phyloP scores from a whole-genome alignment of 1,284 basidiomycete species.

The Tremellales sp. region DNA sequence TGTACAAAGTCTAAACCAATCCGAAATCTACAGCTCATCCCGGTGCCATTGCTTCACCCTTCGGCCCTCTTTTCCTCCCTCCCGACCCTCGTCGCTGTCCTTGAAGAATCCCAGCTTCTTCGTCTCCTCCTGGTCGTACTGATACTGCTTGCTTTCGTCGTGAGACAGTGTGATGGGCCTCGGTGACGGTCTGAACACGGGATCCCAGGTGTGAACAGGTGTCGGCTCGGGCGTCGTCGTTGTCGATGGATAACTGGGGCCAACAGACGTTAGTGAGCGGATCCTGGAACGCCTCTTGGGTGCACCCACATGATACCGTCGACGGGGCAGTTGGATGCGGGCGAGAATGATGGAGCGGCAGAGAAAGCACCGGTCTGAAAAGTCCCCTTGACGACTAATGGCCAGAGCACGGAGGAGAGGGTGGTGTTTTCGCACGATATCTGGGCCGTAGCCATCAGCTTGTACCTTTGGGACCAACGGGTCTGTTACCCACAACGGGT shows the following conservation, averaged over 20 bases:
- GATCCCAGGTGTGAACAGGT: slow-evolving; percentile 37
- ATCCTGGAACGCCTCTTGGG: neutral
- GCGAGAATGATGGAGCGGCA: slow-evolving; percentile 13
- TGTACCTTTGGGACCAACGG: neutral
- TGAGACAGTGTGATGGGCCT: slow-evolving; percentile 39
- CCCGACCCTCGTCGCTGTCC: slow-evolving; percentile 25
- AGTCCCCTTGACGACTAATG: slow-evolving; percentile 30
- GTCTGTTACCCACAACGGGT: slow-evolving; percentile 30
- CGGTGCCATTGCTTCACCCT: slow-evolving; percentile 17
- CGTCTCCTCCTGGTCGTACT: slow-evolving; percentile 18
- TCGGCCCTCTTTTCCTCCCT: slow-evolving; percentile 19
- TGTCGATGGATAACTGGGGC: slow-evolving; percentile 36
- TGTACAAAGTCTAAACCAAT: too few species aligned
- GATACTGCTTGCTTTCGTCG: slow-evolving; percentile 34
- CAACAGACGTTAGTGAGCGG: neutral
- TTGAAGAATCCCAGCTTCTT: slow-evolving; percentile 43
- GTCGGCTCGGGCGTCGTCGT: slow-evolving; percentile 23
- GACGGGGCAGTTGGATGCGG: slow-evolving; percentile 33
- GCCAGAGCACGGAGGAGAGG: slow-evolving; percentile 37
- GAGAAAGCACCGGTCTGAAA: slow-evolving; percentile 35
- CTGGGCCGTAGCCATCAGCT: slow-evolving; percentile 13
- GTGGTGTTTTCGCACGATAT: slow-evolving; percentile 37
- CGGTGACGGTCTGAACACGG: slow-evolving; percentile 39
- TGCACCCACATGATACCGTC: slow-evolving; percentile 42
- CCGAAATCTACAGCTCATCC: slow-evolving; percentile 35